Percentiles rank a stretch among this genome's conserved stretches.
phyloP scores from a whole-genome alignment of 1,139 yeast species.

The Lodderomyces theae region DNA sequence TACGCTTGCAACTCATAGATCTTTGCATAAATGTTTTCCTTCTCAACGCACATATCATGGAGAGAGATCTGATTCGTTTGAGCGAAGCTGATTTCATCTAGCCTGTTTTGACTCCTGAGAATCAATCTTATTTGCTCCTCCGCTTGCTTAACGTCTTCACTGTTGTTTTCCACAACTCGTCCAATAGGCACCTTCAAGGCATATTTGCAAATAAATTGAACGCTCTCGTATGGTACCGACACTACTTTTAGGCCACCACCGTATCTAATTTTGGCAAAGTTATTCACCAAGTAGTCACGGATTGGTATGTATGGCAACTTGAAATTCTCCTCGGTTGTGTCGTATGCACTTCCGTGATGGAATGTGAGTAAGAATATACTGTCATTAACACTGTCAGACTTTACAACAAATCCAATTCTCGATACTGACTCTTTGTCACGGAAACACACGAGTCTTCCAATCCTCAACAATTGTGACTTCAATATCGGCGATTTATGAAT shows the following conservation, averaged over 20 bases:
- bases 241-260: constrained; percentile 35
- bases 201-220: constrained; percentile 53
- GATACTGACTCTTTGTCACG: constrained; percentile 41
- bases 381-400: constrained; percentile 29
- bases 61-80: constrained; percentile 48
- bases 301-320: constrained; percentile 56
- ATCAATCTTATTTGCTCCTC: constrained; percentile 38
- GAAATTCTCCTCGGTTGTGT: constrained; percentile 22
- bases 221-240: constrained; percentile 43
- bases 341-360: constrained; percentile 42
- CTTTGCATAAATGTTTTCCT: constrained; percentile 35
- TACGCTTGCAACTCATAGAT: constrained; percentile 31
- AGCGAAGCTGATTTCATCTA: constrained; percentile 46
- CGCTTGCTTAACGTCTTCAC: constrained; percentile 41
- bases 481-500: constrained; percentile 46
- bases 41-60: constrained; percentile 50
- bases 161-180: constrained; percentile 44
- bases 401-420: constrained; percentile 55
- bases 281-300: constrained; percentile 23
- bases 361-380: constrained; percentile 41
- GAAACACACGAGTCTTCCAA: constrained; percentile 63
- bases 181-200: constrained; percentile 40
- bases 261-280: constrained; percentile 31
- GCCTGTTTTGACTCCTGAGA: constrained; percentile 40
- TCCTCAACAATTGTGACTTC: constrained; percentile 41